Evolutionary conservation across 352 stramenopile genomes (phyloP), one percentile per base, ranked within the genome.

Genomic region (Pythium aquatile): DNA sequence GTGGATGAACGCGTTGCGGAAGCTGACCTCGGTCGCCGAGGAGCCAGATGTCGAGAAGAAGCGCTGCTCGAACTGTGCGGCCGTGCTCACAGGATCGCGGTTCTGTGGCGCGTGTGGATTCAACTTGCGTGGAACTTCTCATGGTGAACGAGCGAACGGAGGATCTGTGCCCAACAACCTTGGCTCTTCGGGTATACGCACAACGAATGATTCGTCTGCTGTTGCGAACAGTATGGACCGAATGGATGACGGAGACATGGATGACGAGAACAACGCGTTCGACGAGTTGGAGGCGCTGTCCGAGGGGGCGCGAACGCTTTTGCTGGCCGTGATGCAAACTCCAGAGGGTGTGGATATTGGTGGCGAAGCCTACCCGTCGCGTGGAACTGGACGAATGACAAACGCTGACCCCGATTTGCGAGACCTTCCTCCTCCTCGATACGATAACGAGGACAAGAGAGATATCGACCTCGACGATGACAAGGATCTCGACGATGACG

Each of bases 41-140:
- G 86, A 94, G 32, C 80, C 81, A 5, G 74, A 91, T 32, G 55
- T 81, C 2, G 83, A 91, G 55, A 91, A 94, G 71, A 95, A 95
- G 73, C 79, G 84, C 47, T 96, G 88, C 39, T 67, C 83, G 5
- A 93, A 94, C 62, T 96, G 88, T 73, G 76, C 78, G 17, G 87
- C 87, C 11, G 85, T 96, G 61, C 73, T 96, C 24, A 96, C 86
- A 6, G 88, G 87, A 5, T 93, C 86, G 63, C 82, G 87, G 9
- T 96, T 96, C 48, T 96, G 88, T 65, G 88, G 88, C 55, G 87
- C 87, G 0, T 96, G 88, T 72, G 88, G 88, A 13, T 90, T 90
- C 65, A 96, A 96, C 46, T 66, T 96, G 54, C 85, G 86, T 16
- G 88, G 86, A 33, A 94, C 85, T 4, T 87, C 81, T 0, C 51